phyloP scores from a whole-genome alignment of 345 rosid genomes.

The Eucalyptus grandis region DNA sequence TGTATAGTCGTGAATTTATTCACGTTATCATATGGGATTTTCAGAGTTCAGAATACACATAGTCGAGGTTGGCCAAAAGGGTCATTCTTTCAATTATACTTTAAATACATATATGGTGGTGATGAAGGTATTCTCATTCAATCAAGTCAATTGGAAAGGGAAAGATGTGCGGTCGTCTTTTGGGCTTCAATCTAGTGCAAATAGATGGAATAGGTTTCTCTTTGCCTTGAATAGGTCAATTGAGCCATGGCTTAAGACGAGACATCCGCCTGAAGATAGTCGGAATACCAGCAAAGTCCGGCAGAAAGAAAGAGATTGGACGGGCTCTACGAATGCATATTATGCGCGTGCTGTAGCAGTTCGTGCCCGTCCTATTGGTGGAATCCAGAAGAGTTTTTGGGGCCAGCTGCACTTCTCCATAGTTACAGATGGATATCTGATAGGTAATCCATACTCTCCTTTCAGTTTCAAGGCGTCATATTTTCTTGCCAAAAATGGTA shows the following conservation, averaged over 20 bases:
- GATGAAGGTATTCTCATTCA: not conserved
- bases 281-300: slow-evolving; percentile 42
- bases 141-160: not conserved
- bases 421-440: slow-evolving; percentile 54
- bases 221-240: slow-evolving; percentile 16
- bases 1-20: not conserved
- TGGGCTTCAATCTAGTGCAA: not conserved
- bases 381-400: slow-evolving; percentile 59
- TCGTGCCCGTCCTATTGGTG: slow-evolving; percentile 71
- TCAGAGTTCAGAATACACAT: not conserved
- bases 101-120: not conserved
- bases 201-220: not conserved
- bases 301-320: slow-evolving; percentile 46
- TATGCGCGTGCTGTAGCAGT: slow-evolving; percentile 61
- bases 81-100: not conserved
- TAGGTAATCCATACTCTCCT: slow-evolving; percentile 6
- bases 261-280: slow-evolving; percentile 16
- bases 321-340: slow-evolving; percentile 61
- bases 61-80: not conserved
- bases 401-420: slow-evolving; percentile 59
- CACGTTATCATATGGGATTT: not conserved
- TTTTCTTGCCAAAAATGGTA: not conserved
- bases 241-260: slow-evolving; percentile 68
- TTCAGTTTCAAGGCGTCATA: not conserved
- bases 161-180: not conserved